Evolutionary conservation across 805 yeast genomes (phyloP).

Genomic region (Spathaspora sp.): DNA sequence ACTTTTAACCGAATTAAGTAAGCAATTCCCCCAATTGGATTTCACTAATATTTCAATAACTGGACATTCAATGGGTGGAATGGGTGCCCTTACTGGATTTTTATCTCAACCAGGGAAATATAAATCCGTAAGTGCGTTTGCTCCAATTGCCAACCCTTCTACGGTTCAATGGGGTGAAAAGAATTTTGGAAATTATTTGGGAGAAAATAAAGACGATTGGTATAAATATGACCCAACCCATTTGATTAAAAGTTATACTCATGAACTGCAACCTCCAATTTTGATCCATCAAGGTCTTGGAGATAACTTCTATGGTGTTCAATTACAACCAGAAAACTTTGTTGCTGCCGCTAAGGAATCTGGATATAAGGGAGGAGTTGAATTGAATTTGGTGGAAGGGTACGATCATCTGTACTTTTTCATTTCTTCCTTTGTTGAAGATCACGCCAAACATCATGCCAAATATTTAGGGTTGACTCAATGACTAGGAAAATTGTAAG

Average conservation of each 20-base stretch:
- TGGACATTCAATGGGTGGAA: constrained; percentile 99
- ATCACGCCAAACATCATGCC: constrained; percentile 86
- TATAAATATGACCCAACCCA: constrained; percentile 78
- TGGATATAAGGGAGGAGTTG: constrained; percentile 56
- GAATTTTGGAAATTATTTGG: constrained; percentile 77
- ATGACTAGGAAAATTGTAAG: constrained; percentile 5
- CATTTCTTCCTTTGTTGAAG: constrained; percentile 71
- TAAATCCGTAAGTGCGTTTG: constrained; percentile 81
- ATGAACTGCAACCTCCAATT: constrained; percentile 52
- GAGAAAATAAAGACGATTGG: constrained; percentile 62
- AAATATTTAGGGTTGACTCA: constrained; percentile 44
- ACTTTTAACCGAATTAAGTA: constrained; percentile 51
- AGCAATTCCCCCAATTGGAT: constrained; percentile 49
- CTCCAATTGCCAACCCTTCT: constrained; percentile 84
- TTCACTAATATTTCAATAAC: constrained; percentile 66
- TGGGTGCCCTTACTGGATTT: constrained; percentile 74
- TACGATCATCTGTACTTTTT: constrained; percentile 92
- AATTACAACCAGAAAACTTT: constrained; percentile 74
- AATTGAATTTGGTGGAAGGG: constrained; percentile 65
- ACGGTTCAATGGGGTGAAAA: constrained; percentile 85
- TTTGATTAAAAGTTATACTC: constrained; percentile 55
- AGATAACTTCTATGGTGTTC: constrained; percentile 72
- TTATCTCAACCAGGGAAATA: constrained; percentile 69
- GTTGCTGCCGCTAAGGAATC: constrained; percentile 57
- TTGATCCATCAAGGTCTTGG: constrained; percentile 79